Evolutionary conservation across 495 filamentous ascomycete genomes (phyloP), one percentile per base, ranked within the genome.

Genomic region (Penicillium samsonianum): DNA sequence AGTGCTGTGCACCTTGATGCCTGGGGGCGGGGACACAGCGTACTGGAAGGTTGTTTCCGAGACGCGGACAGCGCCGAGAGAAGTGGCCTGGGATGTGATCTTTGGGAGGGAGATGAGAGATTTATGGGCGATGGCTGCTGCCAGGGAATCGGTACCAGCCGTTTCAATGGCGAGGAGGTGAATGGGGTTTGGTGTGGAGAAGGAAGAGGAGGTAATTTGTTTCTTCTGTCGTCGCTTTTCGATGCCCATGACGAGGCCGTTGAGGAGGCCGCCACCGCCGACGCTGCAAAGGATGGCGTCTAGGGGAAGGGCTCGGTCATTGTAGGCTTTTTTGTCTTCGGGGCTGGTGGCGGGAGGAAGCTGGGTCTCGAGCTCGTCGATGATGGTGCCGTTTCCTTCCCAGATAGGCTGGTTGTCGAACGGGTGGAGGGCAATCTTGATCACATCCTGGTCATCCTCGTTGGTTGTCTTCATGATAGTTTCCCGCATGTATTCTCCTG

Each of bases 391-490:
- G 62, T 87, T 82, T 28, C 94, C 94, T 26, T 85, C 75, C 93
- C 94, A 97, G 61, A 97, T 84, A 59, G 88, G 84, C 31, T 83
- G 77, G 71, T 96, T 84, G 68, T 98, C 91, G 63, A 97, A 98
- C 16, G 94, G 94, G 41, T 78, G 77, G 2, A 80, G 65, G 31
- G 91, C 88, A 8, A 94, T 90, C 69, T 97, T 96, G n/a, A 92
- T 82, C 12, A 85, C 84, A 50, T 79, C 70, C 8, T 67, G 63
- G 9, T 73, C 74, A 7, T 64, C 60, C 4, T 59, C 66, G 10
- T 45, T 56, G 37, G 42, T 69, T 16, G 75, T 66, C 53, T 76
- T 75, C 67, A 93, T 78, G 20, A 91, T 65, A 1, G 81, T 78
- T 23, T 81, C 78, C 20, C 84, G 80, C 65, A 96, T 81, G 67